Base-by-base conservation (phyloP, 345 rosid species). In the Xanthoceras sorbifolium region DNA sequence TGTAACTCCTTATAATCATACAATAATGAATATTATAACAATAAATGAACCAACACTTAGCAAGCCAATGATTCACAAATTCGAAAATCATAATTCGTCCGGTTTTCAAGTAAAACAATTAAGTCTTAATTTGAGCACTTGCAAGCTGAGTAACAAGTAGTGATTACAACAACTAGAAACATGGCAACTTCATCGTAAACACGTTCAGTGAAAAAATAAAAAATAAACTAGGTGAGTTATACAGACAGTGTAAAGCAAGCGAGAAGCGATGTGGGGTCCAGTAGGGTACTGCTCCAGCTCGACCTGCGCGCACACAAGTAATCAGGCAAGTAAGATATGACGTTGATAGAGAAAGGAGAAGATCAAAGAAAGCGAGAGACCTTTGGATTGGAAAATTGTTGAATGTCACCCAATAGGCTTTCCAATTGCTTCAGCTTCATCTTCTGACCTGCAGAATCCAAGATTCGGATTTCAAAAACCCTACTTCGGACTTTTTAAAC, bases 241-340 rank as follows among this genome's bases (percentile, higher is more conserved):
- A 23, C 20, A 60, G 86, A 94, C 98, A 50, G 91, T 93, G 88
- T 80, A 93, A 31, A 96, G 92, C 90, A 96, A 87, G 77, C 98
- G 97, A 86, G 98, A 91, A 80, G 98, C 98, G 79, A 96, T 93
- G 86, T 96, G 97, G 64, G 97, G 89, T 72, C 98, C 94, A 72
- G 97, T 96, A 54, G 98, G 97, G 77, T 96, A 96, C 84, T 96
- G 99, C 76, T 96, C 99, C 62, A 96, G 86, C 81, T 96, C 99
- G 62, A 91, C 85, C 96, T 93, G 87, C 88, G 65, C 31, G 61
- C 28, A 46, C 65, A 57, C 25, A 59, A 15, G 71, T 5, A 69
- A 71, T 55, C 23, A 57, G 25, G 20, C 29, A 75, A 18, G 55
- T 32, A 46, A 8, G 55, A 59, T 1, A n/a, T 69, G 15, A 44